Evolutionary conservation across 768 basidiomycete species (phyloP), one percentile per base, ranked within the genome.

Genomic region (Coprinopsis strossmayeri): DNA sequence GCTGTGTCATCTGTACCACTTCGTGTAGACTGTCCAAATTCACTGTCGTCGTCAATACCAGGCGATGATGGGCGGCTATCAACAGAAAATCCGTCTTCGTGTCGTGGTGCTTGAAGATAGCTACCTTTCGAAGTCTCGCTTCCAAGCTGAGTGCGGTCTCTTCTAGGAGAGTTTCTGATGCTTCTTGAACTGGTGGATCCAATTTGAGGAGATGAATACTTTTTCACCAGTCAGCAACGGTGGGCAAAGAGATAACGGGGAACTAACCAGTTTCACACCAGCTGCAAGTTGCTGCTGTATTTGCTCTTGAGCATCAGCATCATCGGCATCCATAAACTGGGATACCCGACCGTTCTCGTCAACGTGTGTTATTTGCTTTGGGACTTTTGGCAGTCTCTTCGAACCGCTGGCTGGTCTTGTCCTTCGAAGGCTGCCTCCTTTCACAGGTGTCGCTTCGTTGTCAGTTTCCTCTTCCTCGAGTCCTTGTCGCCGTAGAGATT

Each of bases 261-360:
- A 32, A 71, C 78, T 53, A 59, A 91, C 87, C 52, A 87, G 70
- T 48, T 77, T 80, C 13, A 78, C 82, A 28, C 87, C 90, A 48
- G 82, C 83, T 27, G 77, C 83, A 25, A 94, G 66, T 52, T 89
- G 89, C 53, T 87, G 82, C 59, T 92, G 88, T 38, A 95, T 88
- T 62, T 94, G 91, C 58, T 87, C 84, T 54, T 87, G 79, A 5
- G 88, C 89, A 55, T 84, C 74, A 11, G 77, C 82, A 46, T 90
- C 89, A 55, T 92, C 89, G 2, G 90, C 90, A 62, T 92, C 90
- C 84, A 90, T 84, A 59, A 91, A 91, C 57, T 91, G 90, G 10
- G 90, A 91, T 2, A 76, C 73, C 4, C 79, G 78, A 15, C 80
- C 80, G 58, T 65, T 72, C 45, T 73, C 72, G 34, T 78, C 73